Conservation (phyloP, 2,329 filamentous ascomycete species). For the Geosmithia putterillii region DNA sequence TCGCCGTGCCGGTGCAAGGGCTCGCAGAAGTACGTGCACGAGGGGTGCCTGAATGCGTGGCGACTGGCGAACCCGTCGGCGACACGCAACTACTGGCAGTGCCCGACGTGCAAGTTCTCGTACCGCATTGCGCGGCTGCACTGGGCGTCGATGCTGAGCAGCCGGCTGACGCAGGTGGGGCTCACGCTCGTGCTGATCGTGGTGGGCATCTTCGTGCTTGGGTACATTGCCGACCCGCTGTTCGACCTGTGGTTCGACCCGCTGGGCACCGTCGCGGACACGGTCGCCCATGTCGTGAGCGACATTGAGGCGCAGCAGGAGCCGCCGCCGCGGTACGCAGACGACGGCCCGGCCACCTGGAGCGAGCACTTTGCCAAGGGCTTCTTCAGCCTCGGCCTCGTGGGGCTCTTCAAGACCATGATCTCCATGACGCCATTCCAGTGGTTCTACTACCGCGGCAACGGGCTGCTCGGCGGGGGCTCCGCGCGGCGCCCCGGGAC, state of each 20-base stretch:
- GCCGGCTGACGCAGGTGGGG: slow-evolving; percentile 50
- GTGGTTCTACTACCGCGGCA: slow-evolving; percentile 62
- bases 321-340: slow-evolving; percentile 15
- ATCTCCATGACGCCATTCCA: slow-evolving; percentile 63
- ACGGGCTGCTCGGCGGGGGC: slow-evolving; percentile 34
- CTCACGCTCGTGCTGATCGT: slow-evolving; percentile 65
- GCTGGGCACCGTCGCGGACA: slow-evolving; percentile 43
- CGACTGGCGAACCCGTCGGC: slow-evolving; percentile 55
- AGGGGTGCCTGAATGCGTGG: slow-evolving; percentile 78
- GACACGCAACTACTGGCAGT: slow-evolving; percentile 70
- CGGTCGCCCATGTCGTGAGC: slow-evolving; percentile 31
- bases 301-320: slow-evolving; percentile 22
- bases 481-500: slow-evolving; percentile 39
- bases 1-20: slow-evolving; percentile 91
- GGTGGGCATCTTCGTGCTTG: slow-evolving; percentile 64
- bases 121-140: slow-evolving; percentile 69
- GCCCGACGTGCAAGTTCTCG: slow-evolving; percentile 74
- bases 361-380: slow-evolving; percentile 78
- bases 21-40: slow-evolving; percentile 86
- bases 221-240: slow-evolving; percentile 87
- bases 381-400: slow-evolving; percentile 73
- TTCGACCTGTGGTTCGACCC: slow-evolving; percentile 83
- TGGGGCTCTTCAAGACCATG: slow-evolving; percentile 75
- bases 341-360: slow-evolving; percentile 52
- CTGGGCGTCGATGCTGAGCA: slow-evolving; percentile 60